Conservation (phyloP, 805 yeast genomes). For the Isabelozyma pseudorhagii region DNA sequence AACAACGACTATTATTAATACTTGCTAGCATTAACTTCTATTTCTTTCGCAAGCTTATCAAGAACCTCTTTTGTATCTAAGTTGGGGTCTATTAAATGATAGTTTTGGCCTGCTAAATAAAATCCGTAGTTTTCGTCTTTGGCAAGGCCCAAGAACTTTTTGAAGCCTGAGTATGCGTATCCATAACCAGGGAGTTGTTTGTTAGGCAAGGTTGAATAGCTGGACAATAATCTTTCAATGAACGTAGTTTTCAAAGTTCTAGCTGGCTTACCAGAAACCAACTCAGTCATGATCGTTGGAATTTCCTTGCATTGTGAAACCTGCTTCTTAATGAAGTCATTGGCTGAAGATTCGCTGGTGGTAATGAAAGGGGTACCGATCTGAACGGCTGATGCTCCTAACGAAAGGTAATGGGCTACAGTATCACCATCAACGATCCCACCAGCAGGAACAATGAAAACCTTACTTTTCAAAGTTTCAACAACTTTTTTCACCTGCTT, state of each 20-base stretch:
- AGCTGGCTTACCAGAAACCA: conserved; percentile 39
- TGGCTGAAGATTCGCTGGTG: conserved; percentile 25
- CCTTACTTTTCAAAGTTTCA: conserved; percentile 1
- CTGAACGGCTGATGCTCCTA: conserved; percentile 53
- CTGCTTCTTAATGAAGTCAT: conserved; percentile 12
- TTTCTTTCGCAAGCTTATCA: conserved; percentile 15
- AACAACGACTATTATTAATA: not conserved
- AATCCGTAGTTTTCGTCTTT: conserved; percentile 19
- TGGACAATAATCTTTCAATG: conserved; percentile 16
- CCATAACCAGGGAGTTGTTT: conserved; percentile 33
- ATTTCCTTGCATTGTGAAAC: conserved; percentile 1
- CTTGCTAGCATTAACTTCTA: conserved; percentile 1
- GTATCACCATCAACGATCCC: conserved; percentile 41
- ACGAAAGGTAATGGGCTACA: conserved; percentile 24
- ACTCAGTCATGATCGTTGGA: conserved; percentile 27
- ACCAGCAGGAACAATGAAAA: conserved; percentile 49
- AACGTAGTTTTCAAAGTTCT: conserved; percentile 36
- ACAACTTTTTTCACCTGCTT: conserved; percentile 10
- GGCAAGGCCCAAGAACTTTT: conserved; percentile 13
- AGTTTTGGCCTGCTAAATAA: conserved; percentile 35
- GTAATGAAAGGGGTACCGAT: conserved; percentile 52
- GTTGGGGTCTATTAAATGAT: conserved; percentile 16
- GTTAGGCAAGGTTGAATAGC: conserved; percentile 1
- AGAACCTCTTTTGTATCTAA: conserved; percentile 21
- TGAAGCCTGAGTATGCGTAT: conserved; percentile 28